Conservation (phyloP, 1,284 basidiomycete species). For the Acaromyces ingoldii region DNA sequence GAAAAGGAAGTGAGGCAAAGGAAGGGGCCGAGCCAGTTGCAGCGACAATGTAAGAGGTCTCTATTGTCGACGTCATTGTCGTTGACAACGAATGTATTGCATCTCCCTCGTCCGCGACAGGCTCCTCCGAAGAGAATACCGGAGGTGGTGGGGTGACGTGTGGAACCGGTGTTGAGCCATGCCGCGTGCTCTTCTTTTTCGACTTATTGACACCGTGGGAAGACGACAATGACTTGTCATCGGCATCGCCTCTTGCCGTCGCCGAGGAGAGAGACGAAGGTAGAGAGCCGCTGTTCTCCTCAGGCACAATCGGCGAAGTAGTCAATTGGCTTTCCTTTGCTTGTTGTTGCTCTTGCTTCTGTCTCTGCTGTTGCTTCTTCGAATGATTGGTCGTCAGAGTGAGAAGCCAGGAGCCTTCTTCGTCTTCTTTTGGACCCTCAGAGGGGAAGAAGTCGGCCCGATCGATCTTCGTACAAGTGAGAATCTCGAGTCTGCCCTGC, state of each 20-base stretch:
- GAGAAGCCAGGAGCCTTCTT: not conserved
- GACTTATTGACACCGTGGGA: no score
- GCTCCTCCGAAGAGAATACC: not conserved
- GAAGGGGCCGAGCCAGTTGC: slow-evolving; percentile 45
- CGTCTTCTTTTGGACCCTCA: not conserved
- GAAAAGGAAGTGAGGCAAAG: slow-evolving; percentile 34
- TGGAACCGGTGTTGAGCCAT: no score
- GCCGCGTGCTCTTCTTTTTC: no score
- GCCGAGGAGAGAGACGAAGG: no score
- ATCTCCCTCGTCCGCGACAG: not conserved
- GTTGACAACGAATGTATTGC: not conserved
- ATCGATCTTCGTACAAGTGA: slow-evolving; percentile 29
- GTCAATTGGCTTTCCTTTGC: no score
- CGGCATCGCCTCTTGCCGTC: no score
- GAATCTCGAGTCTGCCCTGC: slow-evolving; percentile 30
- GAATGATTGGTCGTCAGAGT: not conserved
- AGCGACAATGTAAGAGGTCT: slow-evolving; percentile 35
- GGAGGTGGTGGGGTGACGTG: no score
- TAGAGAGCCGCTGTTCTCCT: no score
- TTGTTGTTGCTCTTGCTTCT: no score
- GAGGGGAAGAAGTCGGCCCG: slow-evolving; percentile 7
- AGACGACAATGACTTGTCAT: no score
- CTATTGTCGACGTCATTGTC: not conserved
- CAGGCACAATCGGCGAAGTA: no score
- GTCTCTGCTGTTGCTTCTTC: slow-evolving; percentile 7